Evolutionary conservation across 371 early-diverging fungal genomes (phyloP), one percentile per base, ranked within the genome.

Genomic region (Mortierella sp.): DNA sequence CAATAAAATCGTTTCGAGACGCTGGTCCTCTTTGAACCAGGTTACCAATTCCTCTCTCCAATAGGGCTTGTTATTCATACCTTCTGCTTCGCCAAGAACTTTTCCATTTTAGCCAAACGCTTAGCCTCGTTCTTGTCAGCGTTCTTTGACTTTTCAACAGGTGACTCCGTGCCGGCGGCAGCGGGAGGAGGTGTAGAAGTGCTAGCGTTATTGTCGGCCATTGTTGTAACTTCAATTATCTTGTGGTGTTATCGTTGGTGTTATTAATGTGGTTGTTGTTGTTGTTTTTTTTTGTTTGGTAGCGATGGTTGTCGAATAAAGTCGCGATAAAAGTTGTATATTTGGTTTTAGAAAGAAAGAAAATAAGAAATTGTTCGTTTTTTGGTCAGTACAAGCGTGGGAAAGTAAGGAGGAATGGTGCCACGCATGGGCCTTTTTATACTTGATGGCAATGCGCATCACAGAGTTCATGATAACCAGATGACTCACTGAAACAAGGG

Each of bases 81-180:
- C 76, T 94, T 93, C 84, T 97, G 92, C 88, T 98, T 98, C 39
- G 96, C 96, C 77, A 90, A 85, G 84, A 97, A 96, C 87, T 99
- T 99, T 64, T 93, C 98, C 72, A 97, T 85, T 85, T 99, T 98
- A 52, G 94, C 97, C 62, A 85, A 85, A 78, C 94, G 93, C 86
- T 97, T 97, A 78, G 95, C 96, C 78, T 97, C 96, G 73, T 98
- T 97, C 87, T 94, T 93, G 51, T 90, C 93, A 43, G 92, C 92
- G 71, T 93, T 94, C 75, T 93, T 93, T 35, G 90, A 87, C 84
- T 91, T 91, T 64, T 87, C 86, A 32, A 85, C 86, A 67, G 85
- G 68, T 12, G 85, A 70, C 28, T 77, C 86, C 49, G 86, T 58
- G 60, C 78, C 85, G 58, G 86, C 64, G 39, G 81, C 81, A 57